A percentile compares a stretch with the other conserved stretches of the same genome.
Evolutionary conservation across 148 eudicot species (phyloP).

Genomic region (Limonium bicolor): DNA sequence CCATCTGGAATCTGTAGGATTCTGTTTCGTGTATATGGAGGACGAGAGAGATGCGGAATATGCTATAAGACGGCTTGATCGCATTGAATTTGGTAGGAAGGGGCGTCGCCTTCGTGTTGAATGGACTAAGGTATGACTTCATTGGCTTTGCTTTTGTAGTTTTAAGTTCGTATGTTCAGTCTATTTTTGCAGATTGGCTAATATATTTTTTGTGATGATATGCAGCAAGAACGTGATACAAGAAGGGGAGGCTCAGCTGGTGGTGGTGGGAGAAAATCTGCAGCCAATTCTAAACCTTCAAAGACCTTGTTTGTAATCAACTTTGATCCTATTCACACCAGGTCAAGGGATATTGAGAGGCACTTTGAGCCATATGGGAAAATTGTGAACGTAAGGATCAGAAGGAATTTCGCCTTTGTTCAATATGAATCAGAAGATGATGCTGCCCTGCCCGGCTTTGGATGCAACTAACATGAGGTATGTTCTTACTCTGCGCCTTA

Average conservation of each 20-base stretch:
- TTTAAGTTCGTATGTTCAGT: not conserved
- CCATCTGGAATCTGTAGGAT: conserved; percentile 32
- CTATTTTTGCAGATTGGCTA: not conserved
- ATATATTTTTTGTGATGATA: not conserved
- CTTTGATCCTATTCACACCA: conserved; percentile 53
- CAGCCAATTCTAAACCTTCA: conserved; percentile 49
- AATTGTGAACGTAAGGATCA: conserved; percentile 49
- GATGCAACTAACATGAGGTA: conserved; percentile 71
- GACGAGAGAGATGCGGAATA: conserved; percentile 77
- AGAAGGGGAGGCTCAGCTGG: conserved; percentile 52
- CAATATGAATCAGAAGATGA: conserved; percentile 70
- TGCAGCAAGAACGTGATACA: conserved; percentile 75
- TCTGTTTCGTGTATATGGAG: conserved; percentile 81
- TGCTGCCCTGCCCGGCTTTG: conserved; percentile 57
- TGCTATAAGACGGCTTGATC: conserved; percentile 63
- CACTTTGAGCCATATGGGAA: conserved; percentile 71
- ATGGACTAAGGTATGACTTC: conserved; percentile 61
- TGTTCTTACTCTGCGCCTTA: conserved; percentile 1
- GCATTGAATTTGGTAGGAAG: conserved; percentile 64
- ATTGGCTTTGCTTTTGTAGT: not conserved
- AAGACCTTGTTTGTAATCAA: conserved; percentile 77
- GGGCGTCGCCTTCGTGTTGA: conserved; percentile 74
- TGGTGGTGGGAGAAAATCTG: conserved; percentile 30
- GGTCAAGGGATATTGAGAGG: conserved; percentile 60
- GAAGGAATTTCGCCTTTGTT: conserved; percentile 65